A percentile compares a stretch with the other conserved stretches of the same genome.
Conservation (phyloP, 805 yeast species). For the Candida ortonii region DNA sequence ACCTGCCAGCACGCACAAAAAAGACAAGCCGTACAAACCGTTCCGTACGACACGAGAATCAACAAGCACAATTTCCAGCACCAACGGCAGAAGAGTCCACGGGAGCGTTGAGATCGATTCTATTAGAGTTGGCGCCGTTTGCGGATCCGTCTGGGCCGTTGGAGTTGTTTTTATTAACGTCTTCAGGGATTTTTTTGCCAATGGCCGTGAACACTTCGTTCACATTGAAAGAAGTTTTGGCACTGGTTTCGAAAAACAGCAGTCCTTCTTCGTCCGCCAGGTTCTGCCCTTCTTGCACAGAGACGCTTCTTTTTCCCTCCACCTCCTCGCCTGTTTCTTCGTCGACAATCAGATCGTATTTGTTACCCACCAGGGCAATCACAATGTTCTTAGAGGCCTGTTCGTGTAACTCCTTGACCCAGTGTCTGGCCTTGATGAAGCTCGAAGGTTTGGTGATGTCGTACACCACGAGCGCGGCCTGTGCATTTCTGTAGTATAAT, state of each 20-base stretch:
- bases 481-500: constrained; percentile 96
- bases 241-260: constrained; percentile 90
- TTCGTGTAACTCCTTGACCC: constrained; percentile 95
- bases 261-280: constrained; percentile 90
- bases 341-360: constrained; percentile 70
- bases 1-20: no score
- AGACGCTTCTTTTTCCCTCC: constrained; percentile 68
- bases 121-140: constrained; percentile 19
- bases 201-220: constrained; percentile 88
- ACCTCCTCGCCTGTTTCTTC: constrained; percentile 44
- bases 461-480: constrained; percentile 93
- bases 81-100: constrained; percentile 19
- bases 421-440: constrained; percentile 93
- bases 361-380: constrained; percentile 93
- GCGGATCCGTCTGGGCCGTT: constrained; percentile 14
- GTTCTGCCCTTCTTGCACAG: constrained; percentile 79
- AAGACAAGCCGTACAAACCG: no score
- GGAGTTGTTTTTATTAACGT: constrained; percentile 19
- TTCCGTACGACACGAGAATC: no score
- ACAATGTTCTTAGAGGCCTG: constrained; percentile 91
- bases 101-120: constrained; percentile 39
- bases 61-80: constrained; percentile 36
- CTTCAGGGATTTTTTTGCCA: constrained; percentile 77
- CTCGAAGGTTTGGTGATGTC: constrained; percentile 94
- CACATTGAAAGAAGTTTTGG: constrained; percentile 85